Conservation (phyloP, 2,329 filamentous ascomycete species). For the Fusarium sp. region DNA sequence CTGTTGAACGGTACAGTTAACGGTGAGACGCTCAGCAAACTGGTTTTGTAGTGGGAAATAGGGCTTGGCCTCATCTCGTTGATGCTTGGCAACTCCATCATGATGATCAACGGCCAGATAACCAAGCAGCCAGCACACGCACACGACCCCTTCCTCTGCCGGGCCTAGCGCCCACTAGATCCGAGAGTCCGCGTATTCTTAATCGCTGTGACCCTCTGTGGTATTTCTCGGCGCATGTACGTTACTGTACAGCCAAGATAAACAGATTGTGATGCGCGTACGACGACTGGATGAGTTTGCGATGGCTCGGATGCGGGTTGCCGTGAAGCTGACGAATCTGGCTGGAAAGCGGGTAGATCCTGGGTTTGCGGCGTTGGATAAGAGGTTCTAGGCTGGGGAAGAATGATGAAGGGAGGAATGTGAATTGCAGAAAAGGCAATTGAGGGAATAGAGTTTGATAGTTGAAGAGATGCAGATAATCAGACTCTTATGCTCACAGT, state of each 20-base stretch:
- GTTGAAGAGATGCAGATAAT: neutral
- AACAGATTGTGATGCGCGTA: conserved; percentile 5
- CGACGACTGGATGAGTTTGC: neutral
- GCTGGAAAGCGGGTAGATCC: conserved; percentile 21
- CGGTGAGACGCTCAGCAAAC: neutral
- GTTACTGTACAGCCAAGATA: conserved; percentile 35
- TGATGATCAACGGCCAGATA: conserved; percentile 5
- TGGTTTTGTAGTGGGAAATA: conserved; percentile 19
- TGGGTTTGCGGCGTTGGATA: conserved; percentile 4
- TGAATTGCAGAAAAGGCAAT: neutral
- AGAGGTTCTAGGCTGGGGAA: neutral
- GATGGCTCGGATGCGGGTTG: conserved; percentile 19
- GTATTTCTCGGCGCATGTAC: conserved; percentile 22
- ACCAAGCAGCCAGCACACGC: conserved; percentile 25
- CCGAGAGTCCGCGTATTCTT: conserved; percentile 18
- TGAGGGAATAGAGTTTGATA: conserved; percentile 6
- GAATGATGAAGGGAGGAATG: conserved; percentile 4
- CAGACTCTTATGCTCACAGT: too few relatives aligned
- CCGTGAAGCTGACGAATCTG: conserved; percentile 29
- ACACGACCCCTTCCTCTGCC: conserved; percentile 33
- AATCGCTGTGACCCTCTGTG: conserved; percentile 1
- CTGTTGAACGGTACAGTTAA: neutral
- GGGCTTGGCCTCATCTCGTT: conserved; percentile 39
- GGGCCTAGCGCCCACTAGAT: conserved; percentile 31
- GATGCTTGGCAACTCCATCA: conserved; percentile 24